phyloP scores from a whole-genome alignment of 2,329 filamentous ascomycete species.

The Talaromyces islandicus region DNA sequence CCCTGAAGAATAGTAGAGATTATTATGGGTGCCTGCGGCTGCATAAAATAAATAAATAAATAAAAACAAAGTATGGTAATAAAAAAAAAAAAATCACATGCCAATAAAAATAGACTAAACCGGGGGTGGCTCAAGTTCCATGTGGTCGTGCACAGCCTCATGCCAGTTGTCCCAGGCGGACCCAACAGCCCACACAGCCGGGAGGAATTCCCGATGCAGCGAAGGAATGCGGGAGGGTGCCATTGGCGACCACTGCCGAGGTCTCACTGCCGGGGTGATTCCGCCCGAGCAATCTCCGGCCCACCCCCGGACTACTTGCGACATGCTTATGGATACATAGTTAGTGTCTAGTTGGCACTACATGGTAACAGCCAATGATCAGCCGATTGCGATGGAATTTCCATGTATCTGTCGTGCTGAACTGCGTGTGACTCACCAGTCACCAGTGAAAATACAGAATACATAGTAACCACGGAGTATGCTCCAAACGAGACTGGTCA shows the following conservation, averaged over 20 bases:
- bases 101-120: neutral
- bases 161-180: neutral
- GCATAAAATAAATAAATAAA: neutral
- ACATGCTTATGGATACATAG: too few species aligned
- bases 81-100: neutral
- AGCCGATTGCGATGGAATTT: neutral
- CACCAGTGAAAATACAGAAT: neutral
- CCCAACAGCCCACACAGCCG: neutral
- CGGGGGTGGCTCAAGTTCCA: neutral
- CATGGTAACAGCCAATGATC: neutral
- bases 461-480: neutral
- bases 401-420: neutral
- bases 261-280: neutral
- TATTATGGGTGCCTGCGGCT: neutral
- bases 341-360: too few species aligned
- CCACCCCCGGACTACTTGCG: neutral
- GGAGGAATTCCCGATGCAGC: neutral
- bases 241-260: neutral
- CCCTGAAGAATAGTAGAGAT: neutral
- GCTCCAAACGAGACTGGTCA: neutral
- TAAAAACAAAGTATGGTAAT: neutral
- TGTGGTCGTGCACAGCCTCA: neutral
- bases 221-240: neutral
- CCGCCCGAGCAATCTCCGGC: neutral
- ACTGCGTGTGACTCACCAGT: neutral